Evolutionary conservation across 192 early-diverging fungal genomes (phyloP).

Genomic region (Backusella westeae): DNA sequence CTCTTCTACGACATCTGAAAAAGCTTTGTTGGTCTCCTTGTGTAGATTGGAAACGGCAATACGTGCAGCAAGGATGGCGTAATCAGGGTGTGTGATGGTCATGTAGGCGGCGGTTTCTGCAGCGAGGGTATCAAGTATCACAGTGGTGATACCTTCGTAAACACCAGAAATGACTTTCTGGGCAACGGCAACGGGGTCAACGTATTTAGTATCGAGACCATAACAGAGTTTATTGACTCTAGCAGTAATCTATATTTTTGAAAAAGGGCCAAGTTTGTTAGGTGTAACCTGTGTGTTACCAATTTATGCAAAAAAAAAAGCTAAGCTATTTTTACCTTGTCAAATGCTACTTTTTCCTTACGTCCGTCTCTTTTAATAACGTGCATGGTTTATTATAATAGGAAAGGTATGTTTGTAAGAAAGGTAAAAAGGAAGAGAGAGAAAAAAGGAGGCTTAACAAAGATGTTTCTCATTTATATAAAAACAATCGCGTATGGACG

Average conservation of each 20-base stretch:
- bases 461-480: neutral
- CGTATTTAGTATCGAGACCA: constrained; percentile 91
- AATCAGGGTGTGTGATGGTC: constrained; percentile 97
- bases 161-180: constrained; percentile 92
- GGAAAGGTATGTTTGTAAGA: neutral
- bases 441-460: neutral
- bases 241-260: constrained; percentile 61
- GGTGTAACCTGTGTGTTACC: constrained; percentile 1
- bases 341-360: constrained; percentile 91
- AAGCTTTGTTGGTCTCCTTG: constrained; percentile 82
- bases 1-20: constrained; percentile 83
- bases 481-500: neutral
- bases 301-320: neutral
- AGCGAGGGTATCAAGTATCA: constrained; percentile 85
- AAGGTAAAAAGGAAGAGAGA: neutral
- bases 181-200: constrained; percentile 88
- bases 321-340: constrained; percentile 65
- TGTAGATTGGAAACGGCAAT: constrained; percentile 96
- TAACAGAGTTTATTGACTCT: constrained; percentile 97
- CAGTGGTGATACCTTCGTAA: constrained; percentile 84
- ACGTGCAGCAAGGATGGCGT: constrained; percentile 96
- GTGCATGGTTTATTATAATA: neutral
- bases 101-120: constrained; percentile 88
- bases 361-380: constrained; percentile 63
- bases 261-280: neutral